phyloP scores from a whole-genome alignment of 352 stramenopile species.

The Thalassiosira exigua region DNA sequence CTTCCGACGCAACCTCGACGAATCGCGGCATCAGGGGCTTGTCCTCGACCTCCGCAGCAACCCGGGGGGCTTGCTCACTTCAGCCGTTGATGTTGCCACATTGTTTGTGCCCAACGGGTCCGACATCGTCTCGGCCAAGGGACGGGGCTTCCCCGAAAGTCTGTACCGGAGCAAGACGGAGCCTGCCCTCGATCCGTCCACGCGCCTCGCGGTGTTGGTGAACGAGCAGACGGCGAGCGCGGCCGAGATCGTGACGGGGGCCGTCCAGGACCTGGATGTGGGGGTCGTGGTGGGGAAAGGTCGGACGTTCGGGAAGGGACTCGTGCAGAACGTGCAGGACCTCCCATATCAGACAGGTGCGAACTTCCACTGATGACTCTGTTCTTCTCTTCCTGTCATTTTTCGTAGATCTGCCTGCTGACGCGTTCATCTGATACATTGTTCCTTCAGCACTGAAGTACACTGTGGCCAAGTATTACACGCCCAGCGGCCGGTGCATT shows the following conservation, averaged over 20 bases:
- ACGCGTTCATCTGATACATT: neutral
- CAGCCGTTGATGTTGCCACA: conserved; percentile 86
- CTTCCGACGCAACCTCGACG: too few species aligned
- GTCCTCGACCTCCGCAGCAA: conserved; percentile 88
- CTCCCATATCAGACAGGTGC: conserved; percentile 68
- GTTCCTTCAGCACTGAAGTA: conserved; percentile 88
- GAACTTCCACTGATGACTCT: conserved; percentile 12
- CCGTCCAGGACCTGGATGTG: conserved; percentile 88
- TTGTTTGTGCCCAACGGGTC: conserved; percentile 86
- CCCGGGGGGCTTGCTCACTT: conserved; percentile 86
- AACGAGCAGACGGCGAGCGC: conserved; percentile 86
- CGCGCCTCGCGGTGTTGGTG: conserved; percentile 86
- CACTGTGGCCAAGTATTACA: conserved; percentile 91
- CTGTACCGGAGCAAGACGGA: conserved; percentile 83
- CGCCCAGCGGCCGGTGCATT: conserved; percentile 86
- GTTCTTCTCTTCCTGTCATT: neutral
- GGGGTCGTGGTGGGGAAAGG: conserved; percentile 87
- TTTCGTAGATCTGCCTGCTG: conserved; percentile 47
- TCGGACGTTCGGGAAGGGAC: conserved; percentile 88
- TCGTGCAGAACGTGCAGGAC: conserved; percentile 88
- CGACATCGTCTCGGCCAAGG: conserved; percentile 87
- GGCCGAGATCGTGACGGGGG: conserved; percentile 88
- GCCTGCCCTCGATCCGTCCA: conserved; percentile 75
- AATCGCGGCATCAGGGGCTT: conserved; percentile 78
- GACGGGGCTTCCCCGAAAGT: conserved; percentile 84